These are phyloP conservation scores for Croton setiger DNA, from an alignment of 441 rosid species.

Conservation along the genomic window DNA sequence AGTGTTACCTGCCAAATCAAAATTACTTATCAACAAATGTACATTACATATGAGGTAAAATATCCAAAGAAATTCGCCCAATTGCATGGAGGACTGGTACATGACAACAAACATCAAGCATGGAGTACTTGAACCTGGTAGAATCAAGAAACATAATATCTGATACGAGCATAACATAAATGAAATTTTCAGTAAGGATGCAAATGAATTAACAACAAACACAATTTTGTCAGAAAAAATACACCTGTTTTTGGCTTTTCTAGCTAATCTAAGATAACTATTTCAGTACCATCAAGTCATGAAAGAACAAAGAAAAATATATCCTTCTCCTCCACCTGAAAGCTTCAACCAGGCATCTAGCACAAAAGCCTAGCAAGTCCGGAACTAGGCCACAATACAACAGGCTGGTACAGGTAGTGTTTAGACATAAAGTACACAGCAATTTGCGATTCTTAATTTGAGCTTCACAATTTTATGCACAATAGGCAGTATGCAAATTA, in stretches of 20 bases:
- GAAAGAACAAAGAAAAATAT: not conserved
- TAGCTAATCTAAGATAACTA: not conserved
- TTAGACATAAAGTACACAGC: not conserved
- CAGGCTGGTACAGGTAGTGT: not conserved
- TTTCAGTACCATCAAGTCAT: not conserved
- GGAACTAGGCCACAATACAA: not conserved
- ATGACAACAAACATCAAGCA: not conserved
- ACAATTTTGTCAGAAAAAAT: not conserved
- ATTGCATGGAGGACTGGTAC: not conserved
- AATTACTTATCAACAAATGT: not conserved
- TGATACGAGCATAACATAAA: not conserved
- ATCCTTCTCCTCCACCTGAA: not conserved
- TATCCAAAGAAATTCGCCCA: not conserved
- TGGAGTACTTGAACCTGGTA: not conserved
- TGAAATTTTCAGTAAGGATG: not conserved
- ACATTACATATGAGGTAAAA: not conserved
- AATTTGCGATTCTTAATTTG: not conserved
- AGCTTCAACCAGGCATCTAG: not conserved
- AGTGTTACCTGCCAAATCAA: slow-evolving; percentile 19
- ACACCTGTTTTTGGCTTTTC: not conserved
- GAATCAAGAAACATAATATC: not conserved
- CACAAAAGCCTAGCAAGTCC: not conserved
- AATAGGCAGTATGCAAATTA: not conserved
- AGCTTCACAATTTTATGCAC: not conserved
- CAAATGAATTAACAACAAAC: not conserved